A percentile compares a stretch with the other conserved stretches of the same genome.
phyloP scores from a whole-genome alignment of 2,329 filamentous ascomycete genomes.

The Colletotrichum sp. region DNA sequence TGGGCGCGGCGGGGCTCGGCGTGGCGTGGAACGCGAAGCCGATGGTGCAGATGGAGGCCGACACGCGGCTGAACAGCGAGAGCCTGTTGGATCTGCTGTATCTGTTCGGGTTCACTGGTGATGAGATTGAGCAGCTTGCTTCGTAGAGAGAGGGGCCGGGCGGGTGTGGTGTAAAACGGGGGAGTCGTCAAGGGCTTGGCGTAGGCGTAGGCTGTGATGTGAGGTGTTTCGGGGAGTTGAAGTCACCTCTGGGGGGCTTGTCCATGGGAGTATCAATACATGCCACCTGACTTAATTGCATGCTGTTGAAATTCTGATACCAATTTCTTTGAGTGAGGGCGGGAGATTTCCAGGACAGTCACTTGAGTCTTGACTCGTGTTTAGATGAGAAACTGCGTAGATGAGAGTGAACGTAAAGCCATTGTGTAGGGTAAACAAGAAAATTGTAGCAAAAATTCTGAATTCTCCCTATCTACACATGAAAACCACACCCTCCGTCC shows the following conservation, averaged over 20 bases:
- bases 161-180: background rate
- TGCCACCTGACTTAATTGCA: background rate
- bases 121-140: conserved; percentile 62
- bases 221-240: conserved; percentile 1
- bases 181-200: background rate
- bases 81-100: conserved; percentile 76
- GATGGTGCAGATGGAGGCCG: conserved; percentile 78
- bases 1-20: conserved; percentile 75
- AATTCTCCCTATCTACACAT: conserved; percentile 24
- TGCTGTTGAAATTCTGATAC: background rate
- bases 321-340: background rate
- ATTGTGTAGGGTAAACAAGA: background rate
- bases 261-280: background rate
- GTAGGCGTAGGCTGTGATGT: background rate
- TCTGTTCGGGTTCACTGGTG: conserved; percentile 72
- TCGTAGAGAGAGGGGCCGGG: conserved; percentile 28
- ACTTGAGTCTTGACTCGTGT: background rate
- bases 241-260: background rate
- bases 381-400: too few species aligned
- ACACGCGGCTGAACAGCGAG: conserved; percentile 72
- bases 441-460: conserved; percentile 3
- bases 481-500: conserved; percentile 6
- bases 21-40: conserved; percentile 88
- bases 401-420: background rate
- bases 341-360: background rate